Conservation (phyloP, 2,329 filamentous ascomycete genomes). For the Exophiala spinifera region DNA sequence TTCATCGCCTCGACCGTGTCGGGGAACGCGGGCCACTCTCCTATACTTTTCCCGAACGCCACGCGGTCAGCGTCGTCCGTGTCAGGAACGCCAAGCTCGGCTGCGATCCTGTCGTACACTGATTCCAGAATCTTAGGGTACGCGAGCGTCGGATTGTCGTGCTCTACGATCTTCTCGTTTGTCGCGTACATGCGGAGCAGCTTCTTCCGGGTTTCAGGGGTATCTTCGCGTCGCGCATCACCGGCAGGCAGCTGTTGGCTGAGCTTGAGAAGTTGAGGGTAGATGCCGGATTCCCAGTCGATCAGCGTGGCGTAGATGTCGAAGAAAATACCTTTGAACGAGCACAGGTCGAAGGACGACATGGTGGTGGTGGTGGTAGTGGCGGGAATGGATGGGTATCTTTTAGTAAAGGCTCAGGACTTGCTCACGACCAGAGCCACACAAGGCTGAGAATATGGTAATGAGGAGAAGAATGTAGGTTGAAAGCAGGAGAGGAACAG, state of each 20-base stretch:
- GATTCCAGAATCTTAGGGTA: constrained; percentile 12
- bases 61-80: constrained; percentile 35
- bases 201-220: constrained; percentile 2
- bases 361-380: too few species aligned
- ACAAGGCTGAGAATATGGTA: too few species aligned
- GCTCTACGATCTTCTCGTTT: constrained; percentile 4
- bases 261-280: constrained; percentile 1
- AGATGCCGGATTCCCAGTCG: constrained; percentile 69
- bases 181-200: constrained; percentile 5
- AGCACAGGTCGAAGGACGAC: background rate
- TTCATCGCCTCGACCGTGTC: constrained; percentile 56
- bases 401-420: too few species aligned
- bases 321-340: constrained; percentile 54
- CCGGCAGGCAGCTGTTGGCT: background rate
- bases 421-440: too few species aligned
- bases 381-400: too few species aligned
- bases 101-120: constrained; percentile 11
- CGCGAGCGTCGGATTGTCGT: constrained; percentile 8
- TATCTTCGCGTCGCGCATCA: background rate
- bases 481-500: too few species aligned
- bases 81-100: background rate
- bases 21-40: constrained; percentile 54
- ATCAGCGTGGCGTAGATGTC: constrained; percentile 78
- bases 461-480: too few species aligned
- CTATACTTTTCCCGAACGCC: constrained; percentile 49